These are phyloP conservation scores for Tetrastigma voinierianum DNA, from an alignment of 164 flowering plant genomes.

Conservation along the genomic window DNA sequence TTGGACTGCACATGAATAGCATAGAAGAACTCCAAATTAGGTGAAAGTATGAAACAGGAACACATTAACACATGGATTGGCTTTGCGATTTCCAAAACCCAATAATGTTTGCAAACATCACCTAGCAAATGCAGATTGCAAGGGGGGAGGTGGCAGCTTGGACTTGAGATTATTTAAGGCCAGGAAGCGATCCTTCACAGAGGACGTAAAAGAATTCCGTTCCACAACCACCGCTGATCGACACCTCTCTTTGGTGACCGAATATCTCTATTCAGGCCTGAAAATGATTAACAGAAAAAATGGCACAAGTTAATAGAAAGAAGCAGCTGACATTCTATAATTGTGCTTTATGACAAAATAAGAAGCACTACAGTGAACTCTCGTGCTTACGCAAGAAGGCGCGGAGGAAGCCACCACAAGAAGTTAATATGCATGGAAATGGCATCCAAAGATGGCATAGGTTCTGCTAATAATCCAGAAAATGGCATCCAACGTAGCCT, in stretches of 20 bases:
- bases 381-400: constrained; percentile 61
- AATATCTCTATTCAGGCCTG: too few species aligned
- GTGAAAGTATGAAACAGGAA: neutral
- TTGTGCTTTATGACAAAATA: too few species aligned
- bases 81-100: too few species aligned
- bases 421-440: constrained; percentile 63
- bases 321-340: too few species aligned
- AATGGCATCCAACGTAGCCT: too few species aligned
- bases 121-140: too few species aligned
- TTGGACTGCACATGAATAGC: constrained; percentile 58
- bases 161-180: constrained; percentile 59
- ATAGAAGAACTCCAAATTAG: neutral
- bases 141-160: constrained; percentile 58
- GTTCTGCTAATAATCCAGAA: constrained; percentile 78
- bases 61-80: too few species aligned
- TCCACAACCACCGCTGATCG: constrained; percentile 75
- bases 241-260: constrained; percentile 90
- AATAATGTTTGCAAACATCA: too few species aligned
- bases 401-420: constrained; percentile 55
- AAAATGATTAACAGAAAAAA: neutral
- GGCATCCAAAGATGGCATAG: too few species aligned
- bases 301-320: neutral
- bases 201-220: constrained; percentile 84
- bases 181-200: constrained; percentile 78
- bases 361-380: constrained; percentile 34